phyloP scores from a whole-genome alignment of 176 grass and related monocot species.

The Elaeis guineensis region DNA sequence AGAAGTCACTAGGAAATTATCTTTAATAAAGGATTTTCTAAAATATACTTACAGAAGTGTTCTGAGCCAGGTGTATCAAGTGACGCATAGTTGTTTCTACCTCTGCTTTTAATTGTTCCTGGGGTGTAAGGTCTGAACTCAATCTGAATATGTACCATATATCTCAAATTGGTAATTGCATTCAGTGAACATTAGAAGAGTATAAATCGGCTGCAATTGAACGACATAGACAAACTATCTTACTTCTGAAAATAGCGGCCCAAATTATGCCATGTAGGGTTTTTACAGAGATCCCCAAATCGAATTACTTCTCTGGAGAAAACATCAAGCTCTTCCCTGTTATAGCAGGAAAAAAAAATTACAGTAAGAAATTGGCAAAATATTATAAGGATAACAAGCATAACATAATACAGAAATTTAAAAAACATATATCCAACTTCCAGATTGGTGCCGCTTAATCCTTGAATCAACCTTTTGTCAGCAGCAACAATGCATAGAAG shows the following conservation, averaged over 20 bases:
- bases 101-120: constrained; percentile 70
- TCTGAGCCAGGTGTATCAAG: constrained; percentile 72
- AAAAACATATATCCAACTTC: no score
- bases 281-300: constrained; percentile 92
- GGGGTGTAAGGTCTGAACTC: constrained; percentile 31
- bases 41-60: constrained; percentile 70
- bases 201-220: no score
- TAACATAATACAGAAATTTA: no score
- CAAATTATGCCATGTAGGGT: constrained; percentile 90
- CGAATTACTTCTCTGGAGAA: constrained; percentile 92
- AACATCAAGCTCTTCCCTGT: constrained; percentile 79
- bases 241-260: constrained; percentile 92
- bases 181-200: no score
- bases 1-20: no score
- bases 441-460: neutral
- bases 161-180: neutral
- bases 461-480: constrained; percentile 71
- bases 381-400: no score
- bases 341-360: neutral
- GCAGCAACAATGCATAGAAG: constrained; percentile 54
- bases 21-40: neutral
- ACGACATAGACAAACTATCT: neutral
- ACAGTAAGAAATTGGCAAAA: neutral
- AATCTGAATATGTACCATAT: constrained; percentile 49
- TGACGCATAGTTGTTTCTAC: constrained; percentile 49